Percentiles rank a stretch among this genome's conserved stretches.
These are phyloP conservation scores for Echites panduratus DNA, from an alignment of 257 asterid species.

Conservation along the genomic window DNA sequence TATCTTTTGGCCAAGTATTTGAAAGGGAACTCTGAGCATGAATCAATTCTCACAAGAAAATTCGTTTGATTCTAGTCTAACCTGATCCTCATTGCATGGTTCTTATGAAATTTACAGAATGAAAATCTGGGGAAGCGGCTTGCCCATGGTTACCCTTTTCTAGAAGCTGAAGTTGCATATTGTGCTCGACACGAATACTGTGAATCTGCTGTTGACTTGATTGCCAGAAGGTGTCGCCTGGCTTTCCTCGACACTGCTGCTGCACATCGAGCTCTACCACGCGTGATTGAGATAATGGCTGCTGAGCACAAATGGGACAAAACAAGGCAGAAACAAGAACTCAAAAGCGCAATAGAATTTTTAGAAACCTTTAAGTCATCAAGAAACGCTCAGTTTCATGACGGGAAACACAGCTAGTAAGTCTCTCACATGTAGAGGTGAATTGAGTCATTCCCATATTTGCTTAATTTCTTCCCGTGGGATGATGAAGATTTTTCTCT, in stretches of 20 bases:
- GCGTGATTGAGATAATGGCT: constrained; percentile 68
- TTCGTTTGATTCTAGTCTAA: neutral
- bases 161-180: constrained; percentile 98
- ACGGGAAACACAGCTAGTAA: constrained; percentile 74
- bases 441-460: neutral
- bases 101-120: constrained; percentile 35
- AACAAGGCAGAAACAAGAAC: constrained; percentile 63
- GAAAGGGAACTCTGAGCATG: neutral
- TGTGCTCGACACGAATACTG: constrained; percentile 94
- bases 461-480: constrained; percentile 18
- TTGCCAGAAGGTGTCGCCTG: constrained; percentile 93
- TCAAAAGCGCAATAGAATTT: constrained; percentile 53
- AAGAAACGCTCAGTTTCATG: constrained; percentile 81
- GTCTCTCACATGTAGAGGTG: constrained; percentile 5
- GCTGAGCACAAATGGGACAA: constrained; percentile 89
- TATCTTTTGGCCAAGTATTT: neutral
- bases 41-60: neutral
- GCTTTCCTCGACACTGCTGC: constrained; percentile 98
- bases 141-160: constrained; percentile 94
- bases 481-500: constrained; percentile 19
- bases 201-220: constrained; percentile 88
- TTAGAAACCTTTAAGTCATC: constrained; percentile 93
- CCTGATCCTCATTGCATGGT: neutral
- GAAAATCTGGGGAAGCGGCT: constrained; percentile 93
- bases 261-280: constrained; percentile 76